A percentile compares a stretch with the other conserved stretches of the same genome.
phyloP scores from a whole-genome alignment of 495 filamentous ascomycete species.

The Penicillium atrosanguineum region DNA sequence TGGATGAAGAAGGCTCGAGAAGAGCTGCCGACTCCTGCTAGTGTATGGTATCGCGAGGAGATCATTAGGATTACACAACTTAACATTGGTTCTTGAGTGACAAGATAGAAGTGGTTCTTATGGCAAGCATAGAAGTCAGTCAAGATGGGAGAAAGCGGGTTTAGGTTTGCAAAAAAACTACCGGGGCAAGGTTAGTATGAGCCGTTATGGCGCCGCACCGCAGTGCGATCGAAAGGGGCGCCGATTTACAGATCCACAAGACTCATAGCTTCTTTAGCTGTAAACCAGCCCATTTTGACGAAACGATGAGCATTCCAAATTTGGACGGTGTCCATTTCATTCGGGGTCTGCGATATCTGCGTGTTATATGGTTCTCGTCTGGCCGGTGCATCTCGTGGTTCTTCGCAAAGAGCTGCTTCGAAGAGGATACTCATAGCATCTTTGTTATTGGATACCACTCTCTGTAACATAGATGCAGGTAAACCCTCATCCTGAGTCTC shows the following conservation, averaged over 20 bases:
- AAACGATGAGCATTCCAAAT: constrained; percentile 40
- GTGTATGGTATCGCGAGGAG: constrained; percentile 33
- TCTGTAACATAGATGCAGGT: constrained; percentile 17
- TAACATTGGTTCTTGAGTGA: constrained; percentile 39
- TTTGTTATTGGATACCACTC: constrained; percentile 27
- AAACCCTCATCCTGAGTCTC: constrained; percentile 8
- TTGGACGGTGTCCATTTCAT: constrained; percentile 21
- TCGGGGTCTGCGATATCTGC: background rate
- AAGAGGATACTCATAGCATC: constrained; percentile 39
- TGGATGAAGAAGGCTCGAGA: constrained; percentile 41
- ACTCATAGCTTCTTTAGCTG: constrained; percentile 35
- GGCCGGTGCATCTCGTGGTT: background rate
- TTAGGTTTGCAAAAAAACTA: constrained; percentile 38
- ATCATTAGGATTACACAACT: constrained; percentile 42
- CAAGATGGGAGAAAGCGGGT: constrained; percentile 36
- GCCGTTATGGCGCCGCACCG: too few species aligned
- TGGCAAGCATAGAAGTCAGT: constrained; percentile 34
- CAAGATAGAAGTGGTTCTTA: constrained; percentile 33
- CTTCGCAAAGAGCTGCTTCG: constrained; percentile 27
- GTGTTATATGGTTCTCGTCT: background rate
- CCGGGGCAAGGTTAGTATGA: background rate
- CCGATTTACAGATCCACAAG: constrained; percentile 23
- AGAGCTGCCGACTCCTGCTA: constrained; percentile 32
- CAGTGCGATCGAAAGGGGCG: too few species aligned
- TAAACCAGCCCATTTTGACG: constrained; percentile 43